A percentile compares a stretch with the other conserved stretches of the same genome.
phyloP scores from a whole-genome alignment of 495 filamentous ascomycete genomes.

The Aspergillus homomorphus region DNA sequence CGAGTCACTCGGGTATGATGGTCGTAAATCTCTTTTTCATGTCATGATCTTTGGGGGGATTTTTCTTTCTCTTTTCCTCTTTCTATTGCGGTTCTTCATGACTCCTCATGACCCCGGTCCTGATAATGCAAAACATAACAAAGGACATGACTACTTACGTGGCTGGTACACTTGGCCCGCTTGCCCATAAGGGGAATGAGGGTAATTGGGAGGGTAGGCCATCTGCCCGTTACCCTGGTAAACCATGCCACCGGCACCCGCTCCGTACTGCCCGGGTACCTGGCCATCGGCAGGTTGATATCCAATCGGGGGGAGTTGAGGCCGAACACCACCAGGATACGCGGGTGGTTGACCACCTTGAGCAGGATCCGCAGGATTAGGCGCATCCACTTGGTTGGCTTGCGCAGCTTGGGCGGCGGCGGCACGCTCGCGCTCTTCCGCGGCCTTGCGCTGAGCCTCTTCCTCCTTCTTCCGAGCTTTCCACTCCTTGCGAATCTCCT shows the following conservation, averaged over 20 bases:
- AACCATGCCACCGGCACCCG: conserved; percentile 53
- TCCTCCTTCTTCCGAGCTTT: conserved; percentile 99
- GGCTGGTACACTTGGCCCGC: conserved; percentile 74
- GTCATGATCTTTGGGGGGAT: background rate
- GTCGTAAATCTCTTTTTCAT: conserved; percentile 20
- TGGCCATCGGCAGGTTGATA: conserved; percentile 67
- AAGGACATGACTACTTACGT: conserved; percentile 55
- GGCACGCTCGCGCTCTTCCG: conserved; percentile 79
- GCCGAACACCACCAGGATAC: conserved; percentile 57
- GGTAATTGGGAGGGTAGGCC: conserved; percentile 65
- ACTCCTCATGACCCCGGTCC: conserved; percentile 21
- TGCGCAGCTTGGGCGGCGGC: conserved; percentile 54
- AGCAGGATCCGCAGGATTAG: conserved; percentile 52
- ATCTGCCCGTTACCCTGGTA: conserved; percentile 66
- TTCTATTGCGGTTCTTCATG: conserved; percentile 4
- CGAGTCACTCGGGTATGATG: conserved; percentile 8
- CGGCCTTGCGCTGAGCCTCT: conserved; percentile 81
- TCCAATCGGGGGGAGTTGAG: conserved; percentile 83
- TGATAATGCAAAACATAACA: conserved; percentile 25
- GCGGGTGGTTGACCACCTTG: conserved; percentile 54
- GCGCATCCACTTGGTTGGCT: conserved; percentile 55
- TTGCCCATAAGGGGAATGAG: conserved; percentile 72
- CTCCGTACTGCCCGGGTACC: conserved; percentile 64
- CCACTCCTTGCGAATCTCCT: conserved; percentile 99
- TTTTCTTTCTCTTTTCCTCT: conserved; percentile 7